These are phyloP conservation scores for Protomyces arabidopsidicola DNA, from an alignment of 1,139 yeast species.

Conservation along the genomic window DNA sequence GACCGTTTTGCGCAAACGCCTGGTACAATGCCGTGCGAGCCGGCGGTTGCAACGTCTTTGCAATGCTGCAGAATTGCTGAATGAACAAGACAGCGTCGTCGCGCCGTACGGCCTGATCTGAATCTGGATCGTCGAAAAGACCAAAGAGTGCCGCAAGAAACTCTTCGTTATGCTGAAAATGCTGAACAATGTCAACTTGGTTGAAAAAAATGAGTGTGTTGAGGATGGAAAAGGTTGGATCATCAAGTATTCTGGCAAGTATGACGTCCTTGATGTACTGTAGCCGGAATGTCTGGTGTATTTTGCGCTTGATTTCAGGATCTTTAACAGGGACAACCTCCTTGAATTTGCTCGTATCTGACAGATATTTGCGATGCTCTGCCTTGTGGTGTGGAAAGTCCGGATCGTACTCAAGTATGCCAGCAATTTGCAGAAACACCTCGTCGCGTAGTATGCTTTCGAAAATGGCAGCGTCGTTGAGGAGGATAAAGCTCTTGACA, in stretches of 20 bases:
- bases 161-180: slow-evolving; percentile 53
- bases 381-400: slow-evolving; percentile 76
- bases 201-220: slow-evolving; percentile 62
- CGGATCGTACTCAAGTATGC: slow-evolving; percentile 88
- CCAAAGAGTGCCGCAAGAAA: slow-evolving; percentile 53
- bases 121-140: slow-evolving; percentile 36
- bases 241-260: slow-evolving; percentile 74
- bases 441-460: slow-evolving; percentile 64
- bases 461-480: slow-evolving; percentile 64
- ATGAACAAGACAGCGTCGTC: slow-evolving; percentile 73
- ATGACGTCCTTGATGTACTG: slow-evolving; percentile 84
- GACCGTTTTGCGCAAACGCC: slow-evolving; percentile 60
- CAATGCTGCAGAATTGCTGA: slow-evolving; percentile 73
- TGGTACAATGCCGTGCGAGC: slow-evolving; percentile 66
- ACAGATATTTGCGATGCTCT: slow-evolving; percentile 63
- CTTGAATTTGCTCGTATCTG: slow-evolving; percentile 57
- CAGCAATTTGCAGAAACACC: slow-evolving; percentile 59
- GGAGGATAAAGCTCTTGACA: slow-evolving; percentile 56
- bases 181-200: slow-evolving; percentile 66
- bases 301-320: slow-evolving; percentile 49
- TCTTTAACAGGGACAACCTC: slow-evolving; percentile 65
- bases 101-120: slow-evolving; percentile 37
- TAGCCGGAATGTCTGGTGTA: slow-evolving; percentile 68
- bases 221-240: slow-evolving; percentile 62
- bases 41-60: slow-evolving; percentile 60